Evolutionary conservation across 345 rosid genomes (phyloP), one percentile per base, ranked within the genome.

Genomic region (Ceriops tagal): DNA sequence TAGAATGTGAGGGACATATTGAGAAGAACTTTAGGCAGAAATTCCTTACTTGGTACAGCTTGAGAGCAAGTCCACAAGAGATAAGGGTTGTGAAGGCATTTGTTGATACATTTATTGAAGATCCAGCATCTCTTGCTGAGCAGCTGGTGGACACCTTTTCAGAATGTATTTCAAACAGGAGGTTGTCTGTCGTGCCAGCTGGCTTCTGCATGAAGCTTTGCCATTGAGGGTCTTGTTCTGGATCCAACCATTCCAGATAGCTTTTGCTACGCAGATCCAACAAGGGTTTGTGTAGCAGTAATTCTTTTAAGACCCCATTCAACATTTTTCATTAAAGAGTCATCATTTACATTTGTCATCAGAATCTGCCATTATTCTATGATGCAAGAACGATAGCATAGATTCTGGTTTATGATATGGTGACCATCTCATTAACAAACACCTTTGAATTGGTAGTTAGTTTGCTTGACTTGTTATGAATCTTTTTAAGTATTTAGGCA

Each of bases 81-180:
- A 79, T 85, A 9, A 81, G 89, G 81, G 64, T 92, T 51, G 99
- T 95, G 70, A 95, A 95, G 83, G 81, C 88, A 34, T 92, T 86
- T 68, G 84, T 92, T 0, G 86, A 92, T 68, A 86, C 84, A 3
- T 90, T 96, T 57, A 80, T 70, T 35, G 89, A 83, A 31, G 99
- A 96, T 79, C 88, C 84, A 4, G 86, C 87, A 21, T 85, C 99
- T 37, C 89, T 95, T 46, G 93, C 97, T 11, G 88, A 87, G 81
- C 98, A 95, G 80, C 97, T 96, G 15, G 82, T 87, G 62, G 97
- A 96, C 68, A 86, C 99, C 43, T 96, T 96, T 73, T 83, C 99
- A 8, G 98, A 84, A 62, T 74, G 86, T 58, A 71, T 96, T 65
- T 73, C 84, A 5, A 85, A 84, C 75, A 86, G 85, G 73, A 78